Conservation (phyloP, 106 monocot species). For the Dioscorea alata region DNA sequence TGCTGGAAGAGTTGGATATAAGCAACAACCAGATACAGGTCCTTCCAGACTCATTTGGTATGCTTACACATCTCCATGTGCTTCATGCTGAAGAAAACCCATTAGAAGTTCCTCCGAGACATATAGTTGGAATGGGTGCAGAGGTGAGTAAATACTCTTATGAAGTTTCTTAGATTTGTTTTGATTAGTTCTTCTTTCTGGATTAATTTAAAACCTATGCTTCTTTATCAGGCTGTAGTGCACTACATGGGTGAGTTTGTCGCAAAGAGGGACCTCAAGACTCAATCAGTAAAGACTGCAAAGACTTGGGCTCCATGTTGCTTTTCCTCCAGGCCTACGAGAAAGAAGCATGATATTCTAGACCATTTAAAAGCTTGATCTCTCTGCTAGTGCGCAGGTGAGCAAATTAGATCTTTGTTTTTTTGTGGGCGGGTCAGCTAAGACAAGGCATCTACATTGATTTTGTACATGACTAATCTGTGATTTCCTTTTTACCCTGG, state of each 20-base stretch:
- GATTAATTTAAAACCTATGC: not conserved
- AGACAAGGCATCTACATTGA: not conserved
- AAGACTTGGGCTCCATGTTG: conserved; percentile 25
- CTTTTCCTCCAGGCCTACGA: conserved; percentile 18
- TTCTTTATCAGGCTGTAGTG: conserved; percentile 36
- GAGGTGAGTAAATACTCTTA: conserved; percentile 17
- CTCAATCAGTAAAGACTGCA: conserved; percentile 13
- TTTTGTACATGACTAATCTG: not conserved
- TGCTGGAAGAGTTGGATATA: conserved; percentile 49
- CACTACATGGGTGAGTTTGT: conserved; percentile 40
- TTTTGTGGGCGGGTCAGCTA: too few relatives aligned
- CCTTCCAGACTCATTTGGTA: conserved; percentile 43
- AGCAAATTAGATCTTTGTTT: not conserved
- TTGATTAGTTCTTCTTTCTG: not conserved
- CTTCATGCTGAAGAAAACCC: conserved; percentile 49
- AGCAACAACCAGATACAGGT: conserved; percentile 58
- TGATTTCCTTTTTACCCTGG: not conserved
- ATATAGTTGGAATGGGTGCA: conserved; percentile 30
- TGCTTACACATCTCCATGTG: conserved; percentile 34
- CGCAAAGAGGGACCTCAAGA: conserved; percentile 14
- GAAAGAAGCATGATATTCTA: conserved; percentile 21
- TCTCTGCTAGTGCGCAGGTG: not conserved
- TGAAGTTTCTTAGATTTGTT: not conserved
- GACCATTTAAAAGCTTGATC: not conserved
- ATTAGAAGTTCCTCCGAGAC: conserved; percentile 42